phyloP scores from a whole-genome alignment of 352 stramenopile species.

The Phytophthora hibernalis region DNA sequence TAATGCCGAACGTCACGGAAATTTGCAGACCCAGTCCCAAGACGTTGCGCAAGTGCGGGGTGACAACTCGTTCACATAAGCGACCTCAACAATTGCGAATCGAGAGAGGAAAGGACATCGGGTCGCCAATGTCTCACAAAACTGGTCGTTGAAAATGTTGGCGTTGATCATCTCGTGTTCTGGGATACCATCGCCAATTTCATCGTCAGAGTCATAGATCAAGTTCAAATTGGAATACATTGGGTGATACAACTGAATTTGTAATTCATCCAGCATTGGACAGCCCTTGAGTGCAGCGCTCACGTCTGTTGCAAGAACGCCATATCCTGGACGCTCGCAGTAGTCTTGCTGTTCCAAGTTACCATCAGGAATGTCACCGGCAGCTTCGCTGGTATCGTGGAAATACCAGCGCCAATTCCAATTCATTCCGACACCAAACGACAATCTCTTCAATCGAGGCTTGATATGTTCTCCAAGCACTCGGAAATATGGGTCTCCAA shows the following conservation, averaged over 20 bases:
- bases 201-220: slow-evolving; percentile 9
- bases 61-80: too few relatives aligned
- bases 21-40: slow-evolving; percentile 49
- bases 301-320: slow-evolving; percentile 30
- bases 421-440: slow-evolving; percentile 45
- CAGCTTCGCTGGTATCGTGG: slow-evolving; percentile 8
- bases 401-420: slow-evolving; percentile 51
- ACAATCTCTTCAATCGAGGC: slow-evolving; percentile 32
- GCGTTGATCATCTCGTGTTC: slow-evolving; percentile 37
- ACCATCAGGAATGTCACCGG: slow-evolving; percentile 1
- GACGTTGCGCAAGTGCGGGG: slow-evolving; percentile 43
- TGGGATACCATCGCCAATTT: slow-evolving; percentile 20
- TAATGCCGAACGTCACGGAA: slow-evolving; percentile 51
- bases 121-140: slow-evolving; percentile 24
- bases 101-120: slow-evolving; percentile 34
- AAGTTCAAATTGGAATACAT: slow-evolving; percentile 2
- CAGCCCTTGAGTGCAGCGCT: slow-evolving; percentile 38
- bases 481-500: slow-evolving; percentile 43
- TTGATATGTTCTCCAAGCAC: slow-evolving; percentile 45
- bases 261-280: slow-evolving; percentile 32
- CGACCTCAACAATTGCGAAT: slow-evolving; percentile 35
- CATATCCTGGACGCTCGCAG: slow-evolving; percentile 18
- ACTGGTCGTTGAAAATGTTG: slow-evolving; percentile 40
- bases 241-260: slow-evolving; percentile 45
- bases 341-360: slow-evolving; percentile 10